A percentile compares a stretch with the other conserved stretches of the same genome.
Conservation (phyloP, 768 basidiomycete species). For the Lactarius evosmus region DNA sequence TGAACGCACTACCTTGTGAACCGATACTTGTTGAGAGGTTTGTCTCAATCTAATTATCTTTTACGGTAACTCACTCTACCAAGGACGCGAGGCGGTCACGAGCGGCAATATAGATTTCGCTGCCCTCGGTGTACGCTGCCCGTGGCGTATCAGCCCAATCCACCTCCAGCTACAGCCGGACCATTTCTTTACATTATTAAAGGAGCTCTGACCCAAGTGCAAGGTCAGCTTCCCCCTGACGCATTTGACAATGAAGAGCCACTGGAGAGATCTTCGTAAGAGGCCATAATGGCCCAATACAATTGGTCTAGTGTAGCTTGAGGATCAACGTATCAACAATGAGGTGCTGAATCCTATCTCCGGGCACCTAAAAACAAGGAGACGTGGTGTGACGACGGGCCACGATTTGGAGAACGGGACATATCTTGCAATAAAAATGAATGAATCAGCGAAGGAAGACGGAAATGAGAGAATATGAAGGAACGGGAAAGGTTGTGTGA, state of each 20-base stretch:
- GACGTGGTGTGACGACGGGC: background rate
- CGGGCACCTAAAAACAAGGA: background rate
- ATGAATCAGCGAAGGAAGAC: constrained; percentile 1
- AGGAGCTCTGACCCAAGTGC: constrained; percentile 82
- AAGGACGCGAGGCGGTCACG: constrained; percentile 60
- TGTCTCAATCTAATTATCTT: constrained; percentile 12
- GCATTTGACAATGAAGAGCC: constrained; percentile 63
- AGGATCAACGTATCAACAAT: background rate
- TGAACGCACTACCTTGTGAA: constrained; percentile 70
- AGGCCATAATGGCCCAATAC: background rate
- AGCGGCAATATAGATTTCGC: constrained; percentile 69
- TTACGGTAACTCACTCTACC: constrained; percentile 30
- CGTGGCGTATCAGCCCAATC: constrained; percentile 74
- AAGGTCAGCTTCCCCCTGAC: constrained; percentile 81
- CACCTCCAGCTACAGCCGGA: constrained; percentile 72
- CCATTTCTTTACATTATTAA: constrained; percentile 77
- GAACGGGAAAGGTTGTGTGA: constrained; percentile 30
- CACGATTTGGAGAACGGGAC: background rate
- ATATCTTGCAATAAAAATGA: background rate
- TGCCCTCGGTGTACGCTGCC: constrained; percentile 67
- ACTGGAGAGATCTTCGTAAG: constrained; percentile 13
- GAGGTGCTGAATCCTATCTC: background rate
- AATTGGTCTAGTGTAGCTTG: background rate
- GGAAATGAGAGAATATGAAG: background rate
- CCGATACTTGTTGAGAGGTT: constrained; percentile 79